These are phyloP conservation scores for Mallotus nudiflorus DNA, from an alignment of 345 rosid genomes.

Conservation along the genomic window DNA sequence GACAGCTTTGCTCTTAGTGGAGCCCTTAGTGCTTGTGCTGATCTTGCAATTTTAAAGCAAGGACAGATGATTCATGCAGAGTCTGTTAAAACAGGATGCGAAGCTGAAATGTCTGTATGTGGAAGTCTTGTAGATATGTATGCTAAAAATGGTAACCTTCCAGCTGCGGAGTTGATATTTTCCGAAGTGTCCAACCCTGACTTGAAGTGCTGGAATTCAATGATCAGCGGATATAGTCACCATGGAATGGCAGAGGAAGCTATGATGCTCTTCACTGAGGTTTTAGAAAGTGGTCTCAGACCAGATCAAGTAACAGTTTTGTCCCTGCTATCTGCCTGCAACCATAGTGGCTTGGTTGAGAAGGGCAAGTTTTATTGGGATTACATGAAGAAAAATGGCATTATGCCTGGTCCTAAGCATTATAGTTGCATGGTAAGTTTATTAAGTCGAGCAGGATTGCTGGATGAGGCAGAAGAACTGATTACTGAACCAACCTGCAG, in stretches of 20 bases:
- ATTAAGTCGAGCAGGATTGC: constrained; percentile 70
- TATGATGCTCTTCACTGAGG: constrained; percentile 42
- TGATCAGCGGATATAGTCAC: constrained; percentile 75
- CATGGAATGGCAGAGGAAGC: constrained; percentile 75
- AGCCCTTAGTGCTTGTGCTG: constrained; percentile 76
- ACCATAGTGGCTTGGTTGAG: constrained; percentile 61
- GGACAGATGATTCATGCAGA: constrained; percentile 75
- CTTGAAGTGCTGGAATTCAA: constrained; percentile 85
- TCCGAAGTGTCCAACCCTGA: constrained; percentile 50
- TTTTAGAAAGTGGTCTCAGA: constrained; percentile 35
- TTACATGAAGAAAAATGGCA: constrained; percentile 50
- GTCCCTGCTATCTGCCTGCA: constrained; percentile 73
- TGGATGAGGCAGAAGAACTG: constrained; percentile 59
- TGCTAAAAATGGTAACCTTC: constrained; percentile 63
- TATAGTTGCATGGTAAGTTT: constrained; percentile 81
- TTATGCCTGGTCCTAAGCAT: constrained; percentile 65
- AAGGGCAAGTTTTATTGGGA: constrained; percentile 68
- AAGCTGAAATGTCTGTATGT: constrained; percentile 50
- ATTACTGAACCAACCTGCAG: constrained; percentile 41
- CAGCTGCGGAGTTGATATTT: constrained; percentile 56
- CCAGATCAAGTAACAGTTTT: constrained; percentile 80
- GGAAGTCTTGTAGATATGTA: constrained; percentile 86
- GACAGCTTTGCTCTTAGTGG: constrained; percentile 79
- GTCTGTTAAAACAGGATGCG: constrained; percentile 56
- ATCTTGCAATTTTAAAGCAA: constrained; percentile 59